Percentiles rank a stretch among this genome's conserved stretches.
These are phyloP conservation scores for Ceraceosorus guamensis DNA, from an alignment of 1,284 basidiomycete species.

Conservation along the genomic window DNA sequence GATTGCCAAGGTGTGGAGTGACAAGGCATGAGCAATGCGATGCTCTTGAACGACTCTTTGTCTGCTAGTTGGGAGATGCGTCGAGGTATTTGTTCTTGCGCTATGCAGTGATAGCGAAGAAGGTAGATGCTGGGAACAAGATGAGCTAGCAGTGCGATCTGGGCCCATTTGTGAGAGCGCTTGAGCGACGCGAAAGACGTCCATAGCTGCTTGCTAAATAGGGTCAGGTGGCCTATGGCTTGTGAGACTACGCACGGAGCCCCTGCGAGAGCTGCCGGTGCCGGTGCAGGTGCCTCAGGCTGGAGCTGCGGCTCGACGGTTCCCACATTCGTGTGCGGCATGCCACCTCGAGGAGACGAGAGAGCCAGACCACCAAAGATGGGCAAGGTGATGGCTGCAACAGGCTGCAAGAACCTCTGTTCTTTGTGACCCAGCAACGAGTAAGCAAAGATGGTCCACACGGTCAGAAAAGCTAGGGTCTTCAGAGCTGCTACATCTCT, in stretches of 20 bases:
- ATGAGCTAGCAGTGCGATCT: conserved; percentile 14
- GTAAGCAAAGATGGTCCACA: conserved; percentile 20
- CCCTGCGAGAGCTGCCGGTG: not conserved
- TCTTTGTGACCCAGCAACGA: conserved; percentile 61
- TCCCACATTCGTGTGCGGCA: too few species aligned
- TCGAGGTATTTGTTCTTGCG: conserved; percentile 20
- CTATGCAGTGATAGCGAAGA: conserved; percentile 23
- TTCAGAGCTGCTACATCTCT: not conserved
- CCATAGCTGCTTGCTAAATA: not conserved
- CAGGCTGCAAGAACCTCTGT: conserved; percentile 89
- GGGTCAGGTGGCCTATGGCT: too few species aligned
- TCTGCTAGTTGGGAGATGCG: conserved; percentile 14
- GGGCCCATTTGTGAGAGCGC: not conserved
- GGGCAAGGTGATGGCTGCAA: conserved; percentile 71
- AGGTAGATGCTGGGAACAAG: conserved; percentile 25
- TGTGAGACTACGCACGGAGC: too few species aligned
- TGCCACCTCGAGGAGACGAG: too few species aligned
- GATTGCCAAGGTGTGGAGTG: conserved; percentile 95
- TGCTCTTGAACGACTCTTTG: conserved; percentile 50
- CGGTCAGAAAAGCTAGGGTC: conserved; percentile 5
- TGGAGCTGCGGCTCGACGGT: too few species aligned
- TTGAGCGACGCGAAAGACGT: not conserved
- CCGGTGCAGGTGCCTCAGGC: too few species aligned
- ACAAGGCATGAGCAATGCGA: conserved; percentile 90
- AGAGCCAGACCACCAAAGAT: conserved; percentile 57